Base-by-base conservation (phyloP, 345 rosid species). In the Eucalyptus caleyi region DNA sequence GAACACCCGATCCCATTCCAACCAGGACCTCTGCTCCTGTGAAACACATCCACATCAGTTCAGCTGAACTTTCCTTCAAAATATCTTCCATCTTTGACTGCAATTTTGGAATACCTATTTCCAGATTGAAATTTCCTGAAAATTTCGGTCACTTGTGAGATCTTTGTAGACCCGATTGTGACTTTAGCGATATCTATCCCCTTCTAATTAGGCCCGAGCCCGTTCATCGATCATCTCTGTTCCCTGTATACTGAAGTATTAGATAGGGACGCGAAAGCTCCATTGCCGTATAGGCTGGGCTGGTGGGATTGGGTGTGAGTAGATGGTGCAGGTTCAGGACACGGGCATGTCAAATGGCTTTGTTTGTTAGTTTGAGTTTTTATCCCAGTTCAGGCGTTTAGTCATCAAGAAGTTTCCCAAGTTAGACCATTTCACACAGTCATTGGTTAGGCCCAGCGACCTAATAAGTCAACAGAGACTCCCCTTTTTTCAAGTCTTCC, bases 201-300 rank as follows among this genome's bases (percentile, higher is more conserved):
- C 44, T 18, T 34, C 82, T 72, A 4, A 34, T 19, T 72, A 72
- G 82, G 62, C 15, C 50, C 53, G 1, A 16, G 13, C 24, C 44
- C 26, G 1, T 69, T 69, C 42, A 32, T 18, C 3, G 18, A 30
- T 62, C 81, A 69, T 34, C 44, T 16, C 24, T 34, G 44, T 5
- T 37, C 44, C 9, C 81, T 37, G 12, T 62, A 62, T 30, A 62
- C 32, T 30, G 3, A 26, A 12, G 34, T 3, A 27, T 5, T 27
- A 30, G 32, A 62, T 62, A 4, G 9, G 69, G 34, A 13, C 0
- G 0, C 18, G 0, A 27, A 30, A 30, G 34, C 0, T 69, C 81
- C 81, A 69, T 16, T 69, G 44, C 81, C 44, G 1, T 34, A n/a
- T 9, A 69, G 23, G 34, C 1, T 18, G 44, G 81, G 44, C 23